Conservation (phyloP, 345 rosid genomes). For the Diplotaxis tenuifolia region DNA sequence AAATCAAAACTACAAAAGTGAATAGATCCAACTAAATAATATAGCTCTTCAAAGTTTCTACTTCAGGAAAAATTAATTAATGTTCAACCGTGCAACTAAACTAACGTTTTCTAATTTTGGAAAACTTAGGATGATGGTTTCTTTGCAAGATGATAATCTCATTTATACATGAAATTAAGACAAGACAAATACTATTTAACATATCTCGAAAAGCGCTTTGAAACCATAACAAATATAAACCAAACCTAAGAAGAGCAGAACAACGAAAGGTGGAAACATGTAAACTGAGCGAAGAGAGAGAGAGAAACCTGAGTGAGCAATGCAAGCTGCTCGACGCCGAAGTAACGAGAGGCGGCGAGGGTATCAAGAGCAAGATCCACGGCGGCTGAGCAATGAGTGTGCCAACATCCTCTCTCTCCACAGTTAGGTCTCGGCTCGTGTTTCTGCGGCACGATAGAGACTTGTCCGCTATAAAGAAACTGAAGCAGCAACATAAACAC, state of each 20-base stretch:
- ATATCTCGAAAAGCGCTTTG: slow-evolving; percentile 2
- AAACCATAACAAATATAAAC: background rate
- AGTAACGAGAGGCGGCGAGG: slow-evolving; percentile 94
- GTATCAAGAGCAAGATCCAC: slow-evolving; percentile 99
- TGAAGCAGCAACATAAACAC: slow-evolving; percentile 87
- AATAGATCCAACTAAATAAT: too few relatives aligned
- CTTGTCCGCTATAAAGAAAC: slow-evolving; percentile 97
- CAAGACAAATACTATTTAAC: background rate
- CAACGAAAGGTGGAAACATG: background rate
- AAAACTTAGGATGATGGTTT: background rate
- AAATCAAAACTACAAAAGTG: too few relatives aligned
- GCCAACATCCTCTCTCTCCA: slow-evolving; percentile 98
- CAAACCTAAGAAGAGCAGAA: slow-evolving; percentile 10
- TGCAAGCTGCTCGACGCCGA: slow-evolving; percentile 98
- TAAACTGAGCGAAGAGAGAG: background rate
- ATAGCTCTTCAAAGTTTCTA: slow-evolving; percentile 40
- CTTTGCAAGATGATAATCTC: background rate
- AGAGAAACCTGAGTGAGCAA: slow-evolving; percentile 83
- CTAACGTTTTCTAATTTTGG: background rate
- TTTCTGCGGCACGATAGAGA: slow-evolving; percentile 86
- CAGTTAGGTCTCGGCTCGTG: slow-evolving; percentile 97
- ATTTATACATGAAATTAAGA: slow-evolving; percentile 33
- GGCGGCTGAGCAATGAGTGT: slow-evolving; percentile 97
- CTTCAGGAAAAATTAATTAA: slow-evolving; percentile 35
- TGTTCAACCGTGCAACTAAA: slow-evolving; percentile 27